phyloP scores from a whole-genome alignment of 2,329 filamentous ascomycete genomes.

The Tympanopsis confertula region DNA sequence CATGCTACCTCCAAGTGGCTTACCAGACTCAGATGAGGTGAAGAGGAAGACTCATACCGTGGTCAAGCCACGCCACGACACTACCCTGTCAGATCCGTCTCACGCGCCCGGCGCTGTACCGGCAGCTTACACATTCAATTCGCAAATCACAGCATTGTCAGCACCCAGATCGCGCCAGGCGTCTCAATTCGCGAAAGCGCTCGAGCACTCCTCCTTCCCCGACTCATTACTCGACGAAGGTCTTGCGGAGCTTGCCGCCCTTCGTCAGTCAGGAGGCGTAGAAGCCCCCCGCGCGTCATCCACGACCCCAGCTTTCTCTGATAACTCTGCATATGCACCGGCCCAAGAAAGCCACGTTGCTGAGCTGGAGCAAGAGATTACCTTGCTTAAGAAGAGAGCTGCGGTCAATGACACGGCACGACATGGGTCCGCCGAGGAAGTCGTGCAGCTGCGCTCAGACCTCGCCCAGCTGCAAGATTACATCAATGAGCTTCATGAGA shows the following conservation, averaged over 20 bases:
- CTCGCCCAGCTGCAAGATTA: constrained; percentile 20
- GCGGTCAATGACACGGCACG: constrained; percentile 19
- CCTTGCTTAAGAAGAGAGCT: constrained; percentile 19
- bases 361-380: constrained; percentile 23
- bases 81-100: constrained; percentile 19
- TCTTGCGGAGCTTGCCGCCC: constrained; percentile 20
- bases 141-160: constrained; percentile 14
- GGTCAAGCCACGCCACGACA: constrained; percentile 18
- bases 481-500: constrained; percentile 22
- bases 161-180: constrained; percentile 2
- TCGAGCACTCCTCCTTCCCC: constrained; percentile 24
- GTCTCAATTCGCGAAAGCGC: constrained; percentile 19
- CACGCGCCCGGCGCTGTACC: constrained; percentile 20
- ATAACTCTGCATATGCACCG: constrained; percentile 7
- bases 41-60: neutral
- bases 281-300: constrained; percentile 7
- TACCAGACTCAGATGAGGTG: neutral
- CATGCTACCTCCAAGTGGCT: neutral
- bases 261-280: constrained; percentile 8
- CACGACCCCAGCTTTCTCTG: constrained; percentile 4
- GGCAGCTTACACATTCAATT: constrained; percentile 25
- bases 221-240: constrained; percentile 23
- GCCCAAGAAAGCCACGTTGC: constrained; percentile 14
- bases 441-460: constrained; percentile 20
- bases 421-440: constrained; percentile 18